Evolutionary conservation across 441 rosid species (phyloP).

Genomic region (Eruca vesicaria): DNA sequence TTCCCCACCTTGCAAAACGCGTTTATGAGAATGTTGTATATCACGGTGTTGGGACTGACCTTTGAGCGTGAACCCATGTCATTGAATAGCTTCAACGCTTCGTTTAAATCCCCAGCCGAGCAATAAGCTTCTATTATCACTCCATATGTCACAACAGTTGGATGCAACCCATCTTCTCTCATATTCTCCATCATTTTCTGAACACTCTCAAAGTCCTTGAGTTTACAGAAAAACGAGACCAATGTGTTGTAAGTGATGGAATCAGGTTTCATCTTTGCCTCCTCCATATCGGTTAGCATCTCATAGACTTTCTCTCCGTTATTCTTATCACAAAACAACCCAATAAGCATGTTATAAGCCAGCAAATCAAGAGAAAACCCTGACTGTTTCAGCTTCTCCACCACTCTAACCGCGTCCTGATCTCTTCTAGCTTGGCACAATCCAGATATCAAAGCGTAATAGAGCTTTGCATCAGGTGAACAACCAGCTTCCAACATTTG

Average conservation of each 20-base stretch:
- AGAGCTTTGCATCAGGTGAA: conserved; percentile 55
- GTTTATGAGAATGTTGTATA: conserved; percentile 70
- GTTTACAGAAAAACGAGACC: conserved; percentile 50
- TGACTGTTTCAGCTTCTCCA: conserved; percentile 49
- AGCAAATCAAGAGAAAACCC: conserved; percentile 56
- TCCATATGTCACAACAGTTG: conserved; percentile 64
- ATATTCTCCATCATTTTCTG: conserved; percentile 44
- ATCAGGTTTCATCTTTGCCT: conserved; percentile 51
- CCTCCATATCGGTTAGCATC: conserved; percentile 62
- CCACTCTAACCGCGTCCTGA: conserved; percentile 50
- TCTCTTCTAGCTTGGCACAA: conserved; percentile 63
- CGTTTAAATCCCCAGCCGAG: conserved; percentile 42
- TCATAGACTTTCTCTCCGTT: conserved; percentile 53
- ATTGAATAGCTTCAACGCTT: conserved; percentile 62
- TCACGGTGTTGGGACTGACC: conserved; percentile 56
- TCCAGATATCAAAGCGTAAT: conserved; percentile 61
- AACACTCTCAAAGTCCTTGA: conserved; percentile 46
- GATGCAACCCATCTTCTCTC: conserved; percentile 49
- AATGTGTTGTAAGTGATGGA: conserved; percentile 58
- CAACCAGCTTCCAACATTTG: conserved; percentile 50
- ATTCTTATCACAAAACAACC: conserved; percentile 57
- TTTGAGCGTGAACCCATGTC: conserved; percentile 46
- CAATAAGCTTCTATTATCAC: conserved; percentile 62
- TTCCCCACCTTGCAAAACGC: conserved; percentile 48
- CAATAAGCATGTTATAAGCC: conserved; percentile 67